Conservation (phyloP, 768 basidiomycete species). For the Neoboletus subvelutipes region DNA sequence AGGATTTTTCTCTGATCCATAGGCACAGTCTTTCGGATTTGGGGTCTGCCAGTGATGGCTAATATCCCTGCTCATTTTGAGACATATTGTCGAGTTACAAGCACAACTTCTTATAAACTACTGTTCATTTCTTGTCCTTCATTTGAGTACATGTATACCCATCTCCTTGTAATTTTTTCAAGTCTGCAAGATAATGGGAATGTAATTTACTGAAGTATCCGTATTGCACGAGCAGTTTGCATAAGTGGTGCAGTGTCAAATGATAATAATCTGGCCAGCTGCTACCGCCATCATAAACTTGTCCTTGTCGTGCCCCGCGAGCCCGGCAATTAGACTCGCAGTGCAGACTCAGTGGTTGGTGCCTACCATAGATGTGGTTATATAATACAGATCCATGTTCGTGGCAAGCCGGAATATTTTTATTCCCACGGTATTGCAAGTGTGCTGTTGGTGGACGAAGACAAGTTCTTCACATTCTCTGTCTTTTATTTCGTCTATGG, state of each 20-base stretch:
- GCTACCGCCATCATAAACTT: not conserved
- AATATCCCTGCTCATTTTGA: not conserved
- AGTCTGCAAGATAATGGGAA: not conserved
- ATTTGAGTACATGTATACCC: not conserved
- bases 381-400: constrained; percentile 13
- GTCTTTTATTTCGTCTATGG: constrained; percentile 41
- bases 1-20: not conserved
- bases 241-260: not conserved
- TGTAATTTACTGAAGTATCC: not conserved
- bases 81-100: not conserved
- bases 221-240: not conserved
- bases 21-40: not conserved
- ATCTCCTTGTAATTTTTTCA: not conserved
- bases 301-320: not conserved
- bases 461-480: constrained; percentile 8
- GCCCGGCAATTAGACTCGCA: too few species aligned
- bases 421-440: constrained; percentile 28
- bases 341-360: too few species aligned
- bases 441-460: not conserved
- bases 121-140: not conserved
- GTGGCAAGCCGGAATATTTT: constrained; percentile 34
- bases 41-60: not conserved
- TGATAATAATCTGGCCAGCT: not conserved
- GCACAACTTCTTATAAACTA: not conserved
- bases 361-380: constrained; percentile 15